Conservation (phyloP, 441 rosid species). For the Brassica hybrid region DNA sequence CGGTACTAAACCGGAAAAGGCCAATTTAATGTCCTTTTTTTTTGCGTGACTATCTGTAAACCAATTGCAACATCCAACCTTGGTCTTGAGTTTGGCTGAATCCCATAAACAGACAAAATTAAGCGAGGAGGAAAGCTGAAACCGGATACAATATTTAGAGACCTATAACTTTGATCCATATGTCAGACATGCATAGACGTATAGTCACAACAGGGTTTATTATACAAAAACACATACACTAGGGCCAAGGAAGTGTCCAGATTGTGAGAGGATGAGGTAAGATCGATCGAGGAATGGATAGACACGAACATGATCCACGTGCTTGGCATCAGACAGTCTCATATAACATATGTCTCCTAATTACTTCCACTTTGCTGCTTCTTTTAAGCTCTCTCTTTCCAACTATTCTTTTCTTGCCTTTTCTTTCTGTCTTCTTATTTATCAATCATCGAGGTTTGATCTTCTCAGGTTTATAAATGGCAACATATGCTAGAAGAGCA, state of each 20-base stretch:
- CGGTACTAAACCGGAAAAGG: no score
- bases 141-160: no score
- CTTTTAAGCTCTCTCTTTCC: constrained; percentile 33
- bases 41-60: no score
- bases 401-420: background rate
- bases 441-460: constrained; percentile 12
- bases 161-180: constrained; percentile 22
- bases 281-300: constrained; percentile 32
- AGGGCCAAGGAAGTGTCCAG: no score
- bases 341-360: constrained; percentile 56
- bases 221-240: constrained; percentile 5
- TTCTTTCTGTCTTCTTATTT: background rate
- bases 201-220: constrained; percentile 13
- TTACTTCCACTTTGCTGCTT: constrained; percentile 37
- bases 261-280: constrained; percentile 30
- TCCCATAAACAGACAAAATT: no score
- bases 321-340: constrained; percentile 41
- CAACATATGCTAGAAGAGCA: constrained; percentile 51
- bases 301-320: constrained; percentile 48
- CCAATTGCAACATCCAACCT: no score
- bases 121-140: no score
- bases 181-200: constrained; percentile 42
- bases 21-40: no score
- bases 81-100: no score
- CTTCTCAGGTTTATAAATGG: constrained; percentile 33